Evolutionary conservation across 1,284 basidiomycete species (phyloP), one percentile per base, ranked within the genome.

Genomic region (Pseudozyma sp.): DNA sequence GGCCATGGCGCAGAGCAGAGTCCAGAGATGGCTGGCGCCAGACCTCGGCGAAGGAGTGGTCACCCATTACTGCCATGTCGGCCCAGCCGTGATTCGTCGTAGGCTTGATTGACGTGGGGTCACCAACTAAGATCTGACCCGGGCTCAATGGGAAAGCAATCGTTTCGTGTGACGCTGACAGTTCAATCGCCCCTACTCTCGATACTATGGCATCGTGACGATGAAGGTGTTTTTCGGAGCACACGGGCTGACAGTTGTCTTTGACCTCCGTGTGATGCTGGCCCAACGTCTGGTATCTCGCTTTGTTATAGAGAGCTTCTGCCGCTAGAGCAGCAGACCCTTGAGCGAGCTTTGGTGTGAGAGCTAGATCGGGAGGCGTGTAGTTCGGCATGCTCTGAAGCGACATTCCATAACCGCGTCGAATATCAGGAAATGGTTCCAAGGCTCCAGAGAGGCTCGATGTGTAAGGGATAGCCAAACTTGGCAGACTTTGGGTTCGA

Each of bases 401-500:
- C 12, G n/a, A 16, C 8, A 2, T 16, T 18, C 16, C 9, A 1
- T 44, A 16, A 6, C 13, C 39, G 19, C 39, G 18, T 25, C 51
- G 19, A 25, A 5, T 38, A 3, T 43, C 59, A 14, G 52, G 42
- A 44, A 21, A 21, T 6, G 42, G 50, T 35, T n/a, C 48, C 2
- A 31, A 38, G 11, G 35, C 38, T 5, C 35, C 38, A 12, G 51
- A 10, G 6, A 35, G 47, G 18, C 21, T 48, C 5, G 31, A 19
- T 3, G 25, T 45, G 16, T 31, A 21, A 1, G 45, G 50, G 2
- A 43, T 12, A 10, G 34, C 9, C 44, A 52, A n/a, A n/a, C 19
- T 43, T 9, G 45, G 59, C 47, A 55, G 36, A 34, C 47, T 42
- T 2, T 57, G 65, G 4, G 42, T 21, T 38, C 40, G 38, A 8